Evolutionary conservation across 805 yeast species (phyloP).

Genomic region (Wickerhamiella galacta): DNA sequence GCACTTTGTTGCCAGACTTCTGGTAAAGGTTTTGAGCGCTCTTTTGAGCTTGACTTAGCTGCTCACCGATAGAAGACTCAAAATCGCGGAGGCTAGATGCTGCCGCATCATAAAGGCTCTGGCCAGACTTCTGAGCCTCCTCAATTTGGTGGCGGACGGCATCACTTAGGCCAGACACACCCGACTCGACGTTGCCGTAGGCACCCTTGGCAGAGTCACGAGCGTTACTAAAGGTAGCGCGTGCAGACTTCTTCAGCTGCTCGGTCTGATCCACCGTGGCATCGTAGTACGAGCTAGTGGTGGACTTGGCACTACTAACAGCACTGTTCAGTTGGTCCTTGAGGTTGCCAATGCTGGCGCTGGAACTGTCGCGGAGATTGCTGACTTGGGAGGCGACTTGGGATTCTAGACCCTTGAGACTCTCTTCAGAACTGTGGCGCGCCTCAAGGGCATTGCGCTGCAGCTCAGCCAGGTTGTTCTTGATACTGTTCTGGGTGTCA

Average conservation of each 20-base stretch:
- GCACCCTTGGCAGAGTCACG: not conserved
- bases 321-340: not conserved
- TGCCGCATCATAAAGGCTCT: not conserved
- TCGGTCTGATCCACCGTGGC: not conserved
- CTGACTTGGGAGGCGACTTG: not conserved
- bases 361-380: not conserved
- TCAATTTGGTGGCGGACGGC: not conserved
- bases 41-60: too few relatives aligned
- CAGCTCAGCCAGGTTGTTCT: too few relatives aligned
- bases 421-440: not conserved
- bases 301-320: not conserved
- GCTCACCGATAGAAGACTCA: not conserved
- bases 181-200: not conserved
- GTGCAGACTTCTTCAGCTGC: not conserved
- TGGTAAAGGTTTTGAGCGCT: too few relatives aligned
- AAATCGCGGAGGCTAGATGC: not conserved
- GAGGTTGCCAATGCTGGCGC: not conserved
- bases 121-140: not conserved
- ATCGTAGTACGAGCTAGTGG: not conserved
- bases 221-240: not conserved
- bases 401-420: not conserved
- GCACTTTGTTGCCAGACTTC: too few relatives aligned
- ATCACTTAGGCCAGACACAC: not conserved
- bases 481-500: too few relatives aligned
- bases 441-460: too few relatives aligned